These are phyloP conservation scores for Boeremia exigua DNA, from an alignment of 2,329 filamentous ascomycete species.

Conservation along the genomic window DNA sequence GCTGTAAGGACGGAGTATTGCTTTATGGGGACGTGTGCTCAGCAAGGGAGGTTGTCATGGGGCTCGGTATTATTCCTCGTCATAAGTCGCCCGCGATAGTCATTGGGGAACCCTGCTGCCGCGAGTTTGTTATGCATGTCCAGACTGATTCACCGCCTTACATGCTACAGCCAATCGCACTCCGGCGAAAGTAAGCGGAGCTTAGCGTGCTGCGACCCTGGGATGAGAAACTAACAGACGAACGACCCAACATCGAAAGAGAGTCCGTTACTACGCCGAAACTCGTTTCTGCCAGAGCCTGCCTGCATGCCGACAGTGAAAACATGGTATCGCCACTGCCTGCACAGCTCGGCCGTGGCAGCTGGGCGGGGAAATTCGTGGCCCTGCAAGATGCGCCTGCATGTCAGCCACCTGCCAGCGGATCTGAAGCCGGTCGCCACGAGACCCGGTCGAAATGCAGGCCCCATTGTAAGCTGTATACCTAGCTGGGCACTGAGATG, in stretches of 20 bases:
- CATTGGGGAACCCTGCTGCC: conserved; percentile 26
- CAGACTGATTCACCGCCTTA: conserved; percentile 16
- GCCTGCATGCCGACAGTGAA: no score
- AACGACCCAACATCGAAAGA: conserved; percentile 5
- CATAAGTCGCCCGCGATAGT: conserved; percentile 23
- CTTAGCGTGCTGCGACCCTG: conserved; percentile 20
- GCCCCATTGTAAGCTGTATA: neutral
- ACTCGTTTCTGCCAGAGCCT: neutral
- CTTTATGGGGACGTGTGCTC: conserved; percentile 24
- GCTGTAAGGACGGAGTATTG: conserved; percentile 20
- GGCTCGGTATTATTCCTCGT: conserved; percentile 24
- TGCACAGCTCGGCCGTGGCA: conserved; percentile 11
- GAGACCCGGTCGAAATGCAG: conserved; percentile 12
- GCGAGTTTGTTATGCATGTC: conserved; percentile 10
- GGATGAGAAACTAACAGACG: conserved; percentile 7
- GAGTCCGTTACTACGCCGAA: conserved; percentile 1
- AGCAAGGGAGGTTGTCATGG: conserved; percentile 26
- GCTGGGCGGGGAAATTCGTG: conserved; percentile 17
- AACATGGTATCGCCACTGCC: neutral
- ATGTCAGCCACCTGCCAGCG: conserved; percentile 19
- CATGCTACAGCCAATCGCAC: conserved; percentile 27
- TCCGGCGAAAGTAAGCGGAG: conserved; percentile 31
- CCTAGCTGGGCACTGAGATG: no score
- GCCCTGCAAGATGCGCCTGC: conserved; percentile 9
- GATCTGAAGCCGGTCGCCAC: conserved; percentile 27